phyloP scores from a whole-genome alignment of 192 early-diverging fungal species.

The Helicostylum pulchrum region DNA sequence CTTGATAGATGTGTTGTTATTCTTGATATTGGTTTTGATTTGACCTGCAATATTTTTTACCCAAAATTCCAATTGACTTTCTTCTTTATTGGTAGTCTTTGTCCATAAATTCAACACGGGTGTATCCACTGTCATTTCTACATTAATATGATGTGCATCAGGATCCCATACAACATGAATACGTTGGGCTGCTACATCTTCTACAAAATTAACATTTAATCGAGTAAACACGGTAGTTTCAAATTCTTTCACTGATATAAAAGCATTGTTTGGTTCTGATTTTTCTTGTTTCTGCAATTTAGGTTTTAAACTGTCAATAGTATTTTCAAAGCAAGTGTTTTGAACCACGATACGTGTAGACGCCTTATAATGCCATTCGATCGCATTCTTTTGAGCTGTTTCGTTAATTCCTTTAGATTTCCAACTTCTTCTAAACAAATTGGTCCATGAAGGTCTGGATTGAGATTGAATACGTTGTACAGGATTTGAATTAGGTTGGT shows the following conservation, averaged over 20 bases:
- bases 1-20: no score
- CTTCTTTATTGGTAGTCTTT: no score
- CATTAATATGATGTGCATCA: neutral
- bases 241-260: neutral
- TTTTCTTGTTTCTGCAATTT: neutral
- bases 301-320: neutral
- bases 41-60: neutral
- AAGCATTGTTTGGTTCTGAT: neutral
- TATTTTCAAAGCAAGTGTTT: neutral
- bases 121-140: neutral
- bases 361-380: conserved; percentile 12
- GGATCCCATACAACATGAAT: neutral
- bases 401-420: neutral
- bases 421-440: conserved; percentile 7
- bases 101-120: conserved; percentile 13
- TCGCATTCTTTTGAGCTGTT: neutral
- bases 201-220: neutral
- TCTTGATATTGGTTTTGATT: neutral
- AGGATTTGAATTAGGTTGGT: neutral
- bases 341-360: neutral
- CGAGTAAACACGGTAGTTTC: neutral
- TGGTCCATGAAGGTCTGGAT: conserved; percentile 1
- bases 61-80: conserved; percentile 6
- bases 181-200: neutral
- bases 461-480: neutral